A percentile compares a stretch with the other conserved stretches of the same genome.
Evolutionary conservation across 768 basidiomycete genomes (phyloP).

Genomic region (Daedaleopsis sinensis): DNA sequence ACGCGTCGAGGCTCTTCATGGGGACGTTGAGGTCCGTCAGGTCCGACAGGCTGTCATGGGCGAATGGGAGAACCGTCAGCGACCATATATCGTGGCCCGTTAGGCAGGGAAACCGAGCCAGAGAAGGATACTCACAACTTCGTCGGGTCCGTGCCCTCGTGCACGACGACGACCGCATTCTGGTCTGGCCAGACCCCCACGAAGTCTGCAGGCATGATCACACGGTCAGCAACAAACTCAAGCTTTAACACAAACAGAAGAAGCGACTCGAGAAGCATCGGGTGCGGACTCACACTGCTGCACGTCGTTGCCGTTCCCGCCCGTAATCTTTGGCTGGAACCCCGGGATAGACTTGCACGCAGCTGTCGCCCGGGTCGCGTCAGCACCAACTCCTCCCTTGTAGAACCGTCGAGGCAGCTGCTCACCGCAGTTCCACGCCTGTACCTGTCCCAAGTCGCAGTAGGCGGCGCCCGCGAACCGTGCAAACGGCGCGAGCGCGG

Average conservation of each 20-base stretch:
- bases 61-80: background rate
- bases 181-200: constrained; percentile 58
- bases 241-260: background rate
- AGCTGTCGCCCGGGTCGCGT: constrained; percentile 19
- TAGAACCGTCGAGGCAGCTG: background rate
- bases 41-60: constrained; percentile 43
- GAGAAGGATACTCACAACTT: constrained; percentile 45
- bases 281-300: constrained; percentile 49
- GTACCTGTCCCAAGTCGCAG: constrained; percentile 42
- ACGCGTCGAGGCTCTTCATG: constrained; percentile 41
- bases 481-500: constrained; percentile 47
- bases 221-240: background rate
- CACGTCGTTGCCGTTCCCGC: constrained; percentile 51
- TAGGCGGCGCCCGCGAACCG: constrained; percentile 61
- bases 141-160: constrained; percentile 62
- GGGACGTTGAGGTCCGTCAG: constrained; percentile 52
- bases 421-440: constrained; percentile 47
- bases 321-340: constrained; percentile 43
- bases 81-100: background rate
- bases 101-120: background rate
- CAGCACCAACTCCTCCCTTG: background rate
- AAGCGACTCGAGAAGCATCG: too few species aligned
- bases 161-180: constrained; percentile 58
- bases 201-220: constrained; percentile 40
- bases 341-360: constrained; percentile 45